A percentile compares a stretch with the other conserved stretches of the same genome.
Evolutionary conservation across 163 green algal species (phyloP).

Genomic region (Scenedesmus sp.): DNA sequence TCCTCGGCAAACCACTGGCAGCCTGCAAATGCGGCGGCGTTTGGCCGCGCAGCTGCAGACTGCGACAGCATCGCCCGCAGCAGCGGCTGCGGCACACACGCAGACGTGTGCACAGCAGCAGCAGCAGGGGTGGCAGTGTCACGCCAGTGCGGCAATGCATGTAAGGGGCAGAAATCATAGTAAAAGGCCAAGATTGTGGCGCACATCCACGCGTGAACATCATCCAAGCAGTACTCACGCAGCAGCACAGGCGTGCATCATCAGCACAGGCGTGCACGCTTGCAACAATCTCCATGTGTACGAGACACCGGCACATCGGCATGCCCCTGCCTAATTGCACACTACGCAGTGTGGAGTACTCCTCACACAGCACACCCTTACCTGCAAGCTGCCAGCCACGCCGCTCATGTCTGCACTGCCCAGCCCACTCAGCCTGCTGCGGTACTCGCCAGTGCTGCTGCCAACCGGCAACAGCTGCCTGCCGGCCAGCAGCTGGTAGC

Average conservation of each 20-base stretch:
- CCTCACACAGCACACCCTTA: not conserved
- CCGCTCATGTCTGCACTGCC: slow-evolving; percentile 7
- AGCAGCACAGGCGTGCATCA: not conserved
- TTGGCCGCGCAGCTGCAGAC: slow-evolving; percentile 56
- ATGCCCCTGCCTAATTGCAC: not conserved
- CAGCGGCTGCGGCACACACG: slow-evolving; percentile 33
- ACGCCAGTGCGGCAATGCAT: not conserved
- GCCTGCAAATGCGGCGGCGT: slow-evolving; percentile 66
- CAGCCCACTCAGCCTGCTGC: slow-evolving; percentile 9
- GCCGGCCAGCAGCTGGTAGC: slow-evolving; percentile 65
- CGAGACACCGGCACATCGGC: not conserved
- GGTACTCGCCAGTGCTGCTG: slow-evolving; percentile 36
- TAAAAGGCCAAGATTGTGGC: not conserved
- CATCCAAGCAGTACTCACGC: not conserved
- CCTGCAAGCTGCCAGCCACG: slow-evolving; percentile 37
- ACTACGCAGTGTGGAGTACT: not conserved
- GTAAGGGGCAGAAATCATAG: not conserved
- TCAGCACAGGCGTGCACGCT: not conserved
- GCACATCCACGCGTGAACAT: not conserved
- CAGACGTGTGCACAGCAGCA: not conserved
- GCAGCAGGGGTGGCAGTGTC: not conserved
- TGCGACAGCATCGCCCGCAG: slow-evolving; percentile 65
- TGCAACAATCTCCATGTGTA: not conserved
- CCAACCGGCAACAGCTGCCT: slow-evolving; percentile 59
- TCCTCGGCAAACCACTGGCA: slow-evolving; percentile 79